These are phyloP conservation scores for Elongisporangium prolatum DNA, from an alignment of 352 stramenopile genomes.

Conservation along the genomic window DNA sequence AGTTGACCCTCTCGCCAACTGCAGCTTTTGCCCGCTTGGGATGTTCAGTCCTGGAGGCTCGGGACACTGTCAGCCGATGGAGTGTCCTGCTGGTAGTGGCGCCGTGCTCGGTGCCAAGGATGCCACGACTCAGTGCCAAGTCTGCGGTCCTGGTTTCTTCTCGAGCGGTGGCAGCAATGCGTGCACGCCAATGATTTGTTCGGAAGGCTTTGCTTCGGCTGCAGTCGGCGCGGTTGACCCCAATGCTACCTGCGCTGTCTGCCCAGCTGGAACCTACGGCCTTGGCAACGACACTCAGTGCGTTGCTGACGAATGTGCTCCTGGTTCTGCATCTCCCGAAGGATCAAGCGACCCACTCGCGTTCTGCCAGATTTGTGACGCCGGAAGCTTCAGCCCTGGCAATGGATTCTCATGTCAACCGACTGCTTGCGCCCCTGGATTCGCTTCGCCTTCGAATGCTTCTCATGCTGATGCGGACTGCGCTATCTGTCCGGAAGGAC, in stretches of 20 bases:
- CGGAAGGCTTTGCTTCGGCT: constrained; percentile 20
- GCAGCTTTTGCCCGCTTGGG: constrained; percentile 26
- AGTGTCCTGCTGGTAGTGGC: constrained; percentile 29
- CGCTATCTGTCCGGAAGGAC: constrained; percentile 17
- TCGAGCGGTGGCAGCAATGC: constrained; percentile 25
- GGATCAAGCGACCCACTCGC: constrained; percentile 22
- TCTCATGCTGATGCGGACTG: constrained; percentile 24
- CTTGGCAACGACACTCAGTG: constrained; percentile 32
- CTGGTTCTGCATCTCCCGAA: constrained; percentile 18
- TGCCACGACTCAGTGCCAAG: constrained; percentile 15
- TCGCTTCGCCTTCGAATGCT: constrained; percentile 18
- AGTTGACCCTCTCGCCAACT: constrained; percentile 16
- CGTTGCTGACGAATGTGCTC: constrained; percentile 17
- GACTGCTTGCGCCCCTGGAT: constrained; percentile 19
- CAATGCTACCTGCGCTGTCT: constrained; percentile 21
- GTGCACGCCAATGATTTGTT: constrained; percentile 27
- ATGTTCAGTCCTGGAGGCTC: constrained; percentile 31
- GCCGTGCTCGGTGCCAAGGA: constrained; percentile 21
- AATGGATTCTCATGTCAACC: constrained; percentile 19
- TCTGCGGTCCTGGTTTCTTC: constrained; percentile 26
- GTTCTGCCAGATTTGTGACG: constrained; percentile 25
- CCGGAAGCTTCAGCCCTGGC: constrained; percentile 29
- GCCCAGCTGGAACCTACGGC: constrained; percentile 22
- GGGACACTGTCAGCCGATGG: constrained; percentile 26
- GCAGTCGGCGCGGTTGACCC: constrained; percentile 10